Percentiles rank a stretch among this genome's conserved stretches.
Evolutionary conservation across 441 rosid species (phyloP).

Genomic region (Raphanus hybrid): DNA sequence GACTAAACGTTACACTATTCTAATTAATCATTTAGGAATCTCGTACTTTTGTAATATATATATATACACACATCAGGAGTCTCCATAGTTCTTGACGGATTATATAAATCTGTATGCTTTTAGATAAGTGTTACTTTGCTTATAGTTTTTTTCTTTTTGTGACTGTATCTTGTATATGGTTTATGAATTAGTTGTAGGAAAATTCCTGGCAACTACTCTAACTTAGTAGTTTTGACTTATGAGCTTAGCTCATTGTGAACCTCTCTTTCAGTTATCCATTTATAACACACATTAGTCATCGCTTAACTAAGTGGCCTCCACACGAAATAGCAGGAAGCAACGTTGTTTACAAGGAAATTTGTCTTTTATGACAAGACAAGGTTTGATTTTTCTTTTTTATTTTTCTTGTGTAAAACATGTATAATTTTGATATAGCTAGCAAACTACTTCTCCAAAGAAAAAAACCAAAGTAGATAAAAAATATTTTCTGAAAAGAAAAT

Average conservation of each 20-base stretch:
- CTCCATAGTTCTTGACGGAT: background rate
- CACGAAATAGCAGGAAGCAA: background rate
- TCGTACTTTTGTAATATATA: background rate
- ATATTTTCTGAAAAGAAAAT: too few species aligned
- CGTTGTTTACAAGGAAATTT: background rate
- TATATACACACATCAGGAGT: background rate
- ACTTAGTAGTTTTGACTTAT: background rate
- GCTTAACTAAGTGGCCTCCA: slow-evolving; percentile 1
- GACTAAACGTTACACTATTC: background rate
- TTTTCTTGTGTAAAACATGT: slow-evolving; percentile 7
- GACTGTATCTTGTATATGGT: background rate
- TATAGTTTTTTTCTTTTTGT: too few species aligned
- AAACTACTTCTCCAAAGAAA: background rate
- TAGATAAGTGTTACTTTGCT: background rate
- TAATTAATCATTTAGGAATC: background rate
- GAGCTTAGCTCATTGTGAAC: background rate
- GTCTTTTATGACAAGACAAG: background rate
- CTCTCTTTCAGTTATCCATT: background rate
- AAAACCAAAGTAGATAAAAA: background rate
- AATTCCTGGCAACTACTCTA: background rate
- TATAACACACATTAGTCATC: background rate
- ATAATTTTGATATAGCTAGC: background rate
- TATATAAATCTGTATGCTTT: too few species aligned
- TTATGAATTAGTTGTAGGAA: too few species aligned
- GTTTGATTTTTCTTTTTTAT: background rate